A percentile compares a stretch with the other conserved stretches of the same genome.
These are phyloP conservation scores for Sordariomycetes sp. DNA, from an alignment of 2,329 filamentous ascomycete species.

Conservation along the genomic window DNA sequence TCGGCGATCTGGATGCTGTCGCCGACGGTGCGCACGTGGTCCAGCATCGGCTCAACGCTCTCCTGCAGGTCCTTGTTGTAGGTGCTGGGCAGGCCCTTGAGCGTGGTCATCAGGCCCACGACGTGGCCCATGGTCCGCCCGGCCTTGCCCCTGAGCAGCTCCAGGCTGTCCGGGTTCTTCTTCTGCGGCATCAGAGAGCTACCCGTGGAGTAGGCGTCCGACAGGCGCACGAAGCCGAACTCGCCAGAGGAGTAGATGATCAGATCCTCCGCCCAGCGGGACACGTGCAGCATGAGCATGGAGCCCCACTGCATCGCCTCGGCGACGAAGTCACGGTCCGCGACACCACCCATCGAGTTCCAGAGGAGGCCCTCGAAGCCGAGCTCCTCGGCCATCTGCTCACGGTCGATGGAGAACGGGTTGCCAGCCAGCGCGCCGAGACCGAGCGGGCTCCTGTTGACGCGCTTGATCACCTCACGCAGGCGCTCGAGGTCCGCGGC, in stretches of 20 bases:
- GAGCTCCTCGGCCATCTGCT: constrained; percentile 67
- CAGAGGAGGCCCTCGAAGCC: constrained; percentile 66
- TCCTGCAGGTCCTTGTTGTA: constrained; percentile 95
- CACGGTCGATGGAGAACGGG: constrained; percentile 71
- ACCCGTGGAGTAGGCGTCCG: constrained; percentile 72
- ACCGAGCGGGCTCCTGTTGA: constrained; percentile 63
- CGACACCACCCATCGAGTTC: constrained; percentile 69
- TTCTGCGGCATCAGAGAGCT: constrained; percentile 74
- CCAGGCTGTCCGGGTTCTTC: constrained; percentile 70
- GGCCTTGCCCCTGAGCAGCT: constrained; percentile 62
- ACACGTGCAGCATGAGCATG: constrained; percentile 71
- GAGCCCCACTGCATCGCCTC: constrained; percentile 74
- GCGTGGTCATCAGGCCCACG: constrained; percentile 66
- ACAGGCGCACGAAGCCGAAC: constrained; percentile 65
- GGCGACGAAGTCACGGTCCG: constrained; percentile 71
- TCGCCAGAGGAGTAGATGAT: constrained; percentile 73
- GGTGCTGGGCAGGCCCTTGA: constrained; percentile 61
- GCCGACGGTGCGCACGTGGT: constrained; percentile 69
- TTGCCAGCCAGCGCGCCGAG: constrained; percentile 74
- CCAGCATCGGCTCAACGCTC: constrained; percentile 74
- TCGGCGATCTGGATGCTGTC: constrained; percentile 78
- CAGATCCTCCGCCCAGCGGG: constrained; percentile 73
- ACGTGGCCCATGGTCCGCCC: constrained; percentile 73
- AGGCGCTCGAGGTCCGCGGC: constrained; percentile 66
- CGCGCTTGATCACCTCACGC: constrained; percentile 59